Conservation (phyloP, 2,329 filamentous ascomycete species). For the Daldinia sp. region DNA sequence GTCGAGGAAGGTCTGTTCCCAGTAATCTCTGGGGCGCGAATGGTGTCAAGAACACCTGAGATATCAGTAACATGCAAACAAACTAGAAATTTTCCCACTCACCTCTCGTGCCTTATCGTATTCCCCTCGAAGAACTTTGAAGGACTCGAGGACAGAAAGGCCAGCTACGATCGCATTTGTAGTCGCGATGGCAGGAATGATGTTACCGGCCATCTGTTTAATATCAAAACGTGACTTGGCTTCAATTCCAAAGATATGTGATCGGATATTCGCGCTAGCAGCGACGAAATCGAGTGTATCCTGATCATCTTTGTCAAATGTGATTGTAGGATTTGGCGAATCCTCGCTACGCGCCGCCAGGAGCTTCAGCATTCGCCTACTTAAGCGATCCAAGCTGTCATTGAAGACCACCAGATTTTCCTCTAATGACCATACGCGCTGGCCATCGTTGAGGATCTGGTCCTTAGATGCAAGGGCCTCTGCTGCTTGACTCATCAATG, state of each 20-base stretch:
- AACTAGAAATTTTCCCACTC: slow-evolving; percentile 30
- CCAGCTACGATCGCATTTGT: slow-evolving; percentile 97
- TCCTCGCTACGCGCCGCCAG: slow-evolving; percentile 58
- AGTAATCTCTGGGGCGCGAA: slow-evolving; percentile 66
- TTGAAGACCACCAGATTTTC: slow-evolving; percentile 89
- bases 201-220: slow-evolving; percentile 99
- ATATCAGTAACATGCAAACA: slow-evolving; percentile 17
- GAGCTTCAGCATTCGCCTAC: slow-evolving; percentile 73
- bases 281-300: slow-evolving; percentile 96
- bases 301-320: slow-evolving; percentile 95
- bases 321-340: slow-evolving; percentile 70
- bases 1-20: slow-evolving; percentile 62
- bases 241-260: slow-evolving; percentile 88
- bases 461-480: slow-evolving; percentile 61
- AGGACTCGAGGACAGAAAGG: slow-evolving; percentile 89
- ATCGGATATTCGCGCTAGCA: slow-evolving; percentile 87
- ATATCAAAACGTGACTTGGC: slow-evolving; percentile 92
- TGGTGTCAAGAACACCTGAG: slow-evolving; percentile 79
- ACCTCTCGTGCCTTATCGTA: slow-evolving; percentile 79
- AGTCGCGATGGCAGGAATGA: slow-evolving; percentile 97
- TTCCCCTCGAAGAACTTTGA: slow-evolving; percentile 84
- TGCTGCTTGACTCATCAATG: slow-evolving; percentile 62
- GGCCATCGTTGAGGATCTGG: slow-evolving; percentile 69
- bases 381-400: slow-evolving; percentile 81
- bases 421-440: slow-evolving; percentile 79